Evolutionary conservation across 306 rosid species (phyloP).

Genomic region (Acacia acuminata): DNA sequence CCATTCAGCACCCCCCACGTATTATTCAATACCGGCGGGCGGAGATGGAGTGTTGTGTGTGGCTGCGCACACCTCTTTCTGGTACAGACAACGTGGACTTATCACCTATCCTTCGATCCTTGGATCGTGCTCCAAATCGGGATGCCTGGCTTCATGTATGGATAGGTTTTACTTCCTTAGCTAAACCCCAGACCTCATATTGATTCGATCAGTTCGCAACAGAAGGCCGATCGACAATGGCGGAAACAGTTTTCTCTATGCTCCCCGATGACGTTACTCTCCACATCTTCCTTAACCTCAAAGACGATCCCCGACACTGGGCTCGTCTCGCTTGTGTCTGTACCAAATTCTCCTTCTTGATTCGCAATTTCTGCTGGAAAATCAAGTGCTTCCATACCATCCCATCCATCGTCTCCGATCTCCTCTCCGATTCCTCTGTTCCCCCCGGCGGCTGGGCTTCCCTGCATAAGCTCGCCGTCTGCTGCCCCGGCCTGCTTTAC

Average conservation of each 20-base stretch:
- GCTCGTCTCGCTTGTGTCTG: conserved; percentile 61
- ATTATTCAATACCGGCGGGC: neutral
- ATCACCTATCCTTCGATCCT: neutral
- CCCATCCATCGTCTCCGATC: conserved; percentile 64
- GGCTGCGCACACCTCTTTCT: neutral
- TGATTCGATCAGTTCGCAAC: neutral
- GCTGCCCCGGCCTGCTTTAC: conserved; percentile 87
- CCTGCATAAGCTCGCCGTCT: conserved; percentile 72
- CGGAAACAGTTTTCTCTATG: conserved; percentile 37
- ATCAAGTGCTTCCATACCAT: conserved; percentile 46
- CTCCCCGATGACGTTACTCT: conserved; percentile 58
- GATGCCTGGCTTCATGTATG: neutral
- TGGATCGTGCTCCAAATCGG: neutral
- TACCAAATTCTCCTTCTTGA: conserved; percentile 61
- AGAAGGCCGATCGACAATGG: conserved; percentile 5
- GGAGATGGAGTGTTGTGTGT: neutral
- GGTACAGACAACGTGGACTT: neutral
- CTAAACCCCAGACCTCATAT: neutral
- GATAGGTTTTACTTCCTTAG: neutral
- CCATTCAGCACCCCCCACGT: neutral
- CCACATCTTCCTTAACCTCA: conserved; percentile 54
- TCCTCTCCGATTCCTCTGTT: conserved; percentile 31
- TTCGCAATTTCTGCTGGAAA: conserved; percentile 69
- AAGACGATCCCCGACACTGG: conserved; percentile 68
- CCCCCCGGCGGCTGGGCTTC: conserved; percentile 59